A percentile compares a stretch with the other conserved stretches of the same genome.
Evolutionary conservation across 2,329 filamentous ascomycete genomes (phyloP).

Genomic region (Nothophoma quercina): DNA sequence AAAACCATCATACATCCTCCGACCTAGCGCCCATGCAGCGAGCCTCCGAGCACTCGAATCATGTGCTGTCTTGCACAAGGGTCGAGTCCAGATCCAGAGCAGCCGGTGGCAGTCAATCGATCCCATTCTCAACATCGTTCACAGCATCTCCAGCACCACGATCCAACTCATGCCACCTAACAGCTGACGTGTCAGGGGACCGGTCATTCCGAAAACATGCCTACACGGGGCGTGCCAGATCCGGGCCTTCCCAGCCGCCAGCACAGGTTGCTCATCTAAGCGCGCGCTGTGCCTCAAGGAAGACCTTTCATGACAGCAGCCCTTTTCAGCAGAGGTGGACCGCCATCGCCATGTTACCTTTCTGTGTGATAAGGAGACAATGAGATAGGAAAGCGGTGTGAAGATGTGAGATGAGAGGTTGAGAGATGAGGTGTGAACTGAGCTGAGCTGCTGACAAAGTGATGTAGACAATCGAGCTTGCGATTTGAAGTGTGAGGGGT

Average conservation of each 20-base stretch:
- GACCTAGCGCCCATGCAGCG: no score
- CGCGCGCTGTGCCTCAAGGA: conserved; percentile 12
- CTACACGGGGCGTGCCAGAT: conserved; percentile 13
- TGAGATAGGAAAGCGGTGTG: conserved; percentile 1
- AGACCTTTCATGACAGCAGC: conserved; percentile 13
- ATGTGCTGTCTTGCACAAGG: neutral
- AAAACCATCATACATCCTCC: no score
- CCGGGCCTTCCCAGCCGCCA: conserved; percentile 14
- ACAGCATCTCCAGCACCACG: neutral
- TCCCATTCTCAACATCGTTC: neutral
- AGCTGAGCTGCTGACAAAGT: neutral
- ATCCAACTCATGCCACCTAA: conserved; percentile 1
- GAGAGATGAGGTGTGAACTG: neutral
- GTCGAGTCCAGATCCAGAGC: neutral
- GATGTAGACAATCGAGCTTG: no score
- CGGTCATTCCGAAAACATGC: neutral
- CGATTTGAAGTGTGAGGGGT: no score
- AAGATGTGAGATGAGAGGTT: neutral
- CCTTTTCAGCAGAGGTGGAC: conserved; percentile 13
- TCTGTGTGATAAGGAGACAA: conserved; percentile 10
- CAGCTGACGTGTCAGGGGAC: conserved; percentile 13
- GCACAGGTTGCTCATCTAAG: conserved; percentile 21
- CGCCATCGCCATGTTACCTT: conserved; percentile 16
- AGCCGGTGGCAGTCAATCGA: neutral
- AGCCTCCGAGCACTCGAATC: neutral